These are phyloP conservation scores for Lactifluus pinguis DNA, from an alignment of 768 basidiomycete genomes.

Conservation along the genomic window DNA sequence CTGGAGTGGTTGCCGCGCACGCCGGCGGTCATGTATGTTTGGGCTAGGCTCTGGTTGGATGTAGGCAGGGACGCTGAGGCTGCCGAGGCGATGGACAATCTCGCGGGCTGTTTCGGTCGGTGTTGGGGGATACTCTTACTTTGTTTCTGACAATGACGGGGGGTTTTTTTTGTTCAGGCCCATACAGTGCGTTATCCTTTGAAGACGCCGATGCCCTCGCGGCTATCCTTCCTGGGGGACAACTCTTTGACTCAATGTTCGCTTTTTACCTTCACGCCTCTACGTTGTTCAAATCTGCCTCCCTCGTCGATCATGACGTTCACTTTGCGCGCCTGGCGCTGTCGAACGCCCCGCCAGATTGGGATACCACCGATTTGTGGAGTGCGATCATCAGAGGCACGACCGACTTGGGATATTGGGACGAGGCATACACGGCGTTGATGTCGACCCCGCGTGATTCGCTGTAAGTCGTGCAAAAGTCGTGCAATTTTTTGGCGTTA, in stretches of 20 bases:
- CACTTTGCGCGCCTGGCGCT: constrained; percentile 74
- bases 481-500: not conserved
- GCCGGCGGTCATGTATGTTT: constrained; percentile 66
- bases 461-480: constrained; percentile 46
- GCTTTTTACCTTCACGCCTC: constrained; percentile 73
- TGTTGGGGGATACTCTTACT: not conserved
- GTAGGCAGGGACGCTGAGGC: constrained; percentile 68
- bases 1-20: constrained; percentile 73
- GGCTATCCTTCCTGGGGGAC: constrained; percentile 49
- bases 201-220: constrained; percentile 60
- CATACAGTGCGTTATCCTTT: constrained; percentile 39
- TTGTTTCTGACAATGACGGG: no score
- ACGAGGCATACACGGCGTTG: constrained; percentile 80
- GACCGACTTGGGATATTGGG: constrained; percentile 64
- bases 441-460: constrained; percentile 66
- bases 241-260: constrained; percentile 51
- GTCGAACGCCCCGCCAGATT: constrained; percentile 46
- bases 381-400: constrained; percentile 66
- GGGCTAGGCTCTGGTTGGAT: constrained; percentile 56
- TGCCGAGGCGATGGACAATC: constrained; percentile 56
- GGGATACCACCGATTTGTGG: constrained; percentile 68
- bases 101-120: constrained; percentile 71
- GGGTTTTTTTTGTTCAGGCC: constrained; percentile 28
- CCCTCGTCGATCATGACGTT: constrained; percentile 52
- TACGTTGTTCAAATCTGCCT: constrained; percentile 57